These are phyloP conservation scores for Ceratocystis destructans DNA, from an alignment of 2,329 filamentous ascomycete genomes.

Conservation along the genomic window DNA sequence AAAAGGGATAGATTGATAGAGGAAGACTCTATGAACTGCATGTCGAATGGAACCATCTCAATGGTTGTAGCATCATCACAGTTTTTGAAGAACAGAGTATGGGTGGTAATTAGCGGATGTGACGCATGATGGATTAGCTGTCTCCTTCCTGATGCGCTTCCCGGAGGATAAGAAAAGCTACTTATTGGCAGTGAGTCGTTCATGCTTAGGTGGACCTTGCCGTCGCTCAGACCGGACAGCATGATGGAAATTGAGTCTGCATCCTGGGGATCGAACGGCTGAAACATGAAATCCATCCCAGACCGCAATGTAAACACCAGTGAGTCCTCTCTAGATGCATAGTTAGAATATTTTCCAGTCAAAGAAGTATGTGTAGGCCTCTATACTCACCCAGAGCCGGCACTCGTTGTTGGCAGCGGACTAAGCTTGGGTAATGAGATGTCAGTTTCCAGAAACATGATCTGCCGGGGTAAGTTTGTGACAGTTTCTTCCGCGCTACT, in stretches of 20 bases:
- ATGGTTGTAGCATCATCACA: conserved; percentile 28
- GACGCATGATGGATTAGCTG: conserved; percentile 49
- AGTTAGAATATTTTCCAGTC: conserved; percentile 9
- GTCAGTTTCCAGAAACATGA: conserved; percentile 64
- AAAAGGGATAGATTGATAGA: conserved; percentile 72
- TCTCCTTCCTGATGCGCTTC: conserved; percentile 20
- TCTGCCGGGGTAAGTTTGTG: conserved; percentile 53
- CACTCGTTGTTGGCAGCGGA: conserved; percentile 47
- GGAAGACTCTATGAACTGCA: conserved; percentile 67
- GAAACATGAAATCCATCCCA: conserved; percentile 57
- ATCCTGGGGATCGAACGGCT: conserved; percentile 46
- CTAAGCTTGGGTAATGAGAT: conserved; percentile 63
- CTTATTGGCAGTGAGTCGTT: conserved; percentile 78
- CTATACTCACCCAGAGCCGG: conserved; percentile 44
- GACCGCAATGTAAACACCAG: conserved; percentile 55
- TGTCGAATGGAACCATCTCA: conserved; percentile 60
- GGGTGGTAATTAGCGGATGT: conserved; percentile 60
- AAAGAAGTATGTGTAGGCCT: background rate
- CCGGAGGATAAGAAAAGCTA: conserved; percentile 39
- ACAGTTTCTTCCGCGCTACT: background rate
- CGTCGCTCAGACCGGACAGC: conserved; percentile 57
- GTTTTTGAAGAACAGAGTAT: conserved; percentile 52
- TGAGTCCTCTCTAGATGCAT: conserved; percentile 33
- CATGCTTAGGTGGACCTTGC: conserved; percentile 61
- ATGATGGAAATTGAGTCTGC: conserved; percentile 68